Conservation (phyloP, 2,329 filamentous ascomycete species). For the Aspergillus cejpii region DNA sequence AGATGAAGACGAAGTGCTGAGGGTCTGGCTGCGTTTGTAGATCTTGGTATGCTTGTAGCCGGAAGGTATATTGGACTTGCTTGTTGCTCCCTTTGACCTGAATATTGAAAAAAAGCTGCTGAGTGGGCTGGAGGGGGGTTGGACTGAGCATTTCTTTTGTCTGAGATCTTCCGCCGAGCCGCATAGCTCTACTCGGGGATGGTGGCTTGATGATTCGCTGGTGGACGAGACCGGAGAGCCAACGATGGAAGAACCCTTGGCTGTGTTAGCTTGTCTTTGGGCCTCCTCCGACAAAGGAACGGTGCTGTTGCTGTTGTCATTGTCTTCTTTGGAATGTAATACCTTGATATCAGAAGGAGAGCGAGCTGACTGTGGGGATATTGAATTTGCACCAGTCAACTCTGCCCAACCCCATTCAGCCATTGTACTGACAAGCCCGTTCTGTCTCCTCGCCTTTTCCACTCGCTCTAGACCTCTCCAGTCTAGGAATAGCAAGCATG, state of each 20-base stretch:
- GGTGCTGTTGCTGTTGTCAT: slow-evolving; percentile 8
- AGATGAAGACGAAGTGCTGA: slow-evolving; percentile 36
- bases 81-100: slow-evolving; percentile 49
- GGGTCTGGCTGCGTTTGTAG: slow-evolving; percentile 70
- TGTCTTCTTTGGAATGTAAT: slow-evolving; percentile 12
- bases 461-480: slow-evolving; percentile 92
- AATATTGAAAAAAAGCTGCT: slow-evolving; percentile 68
- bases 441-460: slow-evolving; percentile 87
- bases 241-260: background rate
- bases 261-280: slow-evolving; percentile 2
- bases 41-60: slow-evolving; percentile 53
- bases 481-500: slow-evolving; percentile 91
- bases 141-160: slow-evolving; percentile 13
- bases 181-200: background rate
- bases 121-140: slow-evolving; percentile 44
- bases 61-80: slow-evolving; percentile 32
- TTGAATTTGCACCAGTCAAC: slow-evolving; percentile 62
- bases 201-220: background rate
- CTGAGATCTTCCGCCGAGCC: slow-evolving; percentile 3
- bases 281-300: slow-evolving; percentile 6
- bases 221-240: background rate
- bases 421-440: slow-evolving; percentile 84
- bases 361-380: slow-evolving; percentile 45
- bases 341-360: slow-evolving; percentile 18
- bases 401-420: slow-evolving; percentile 94